Percentiles rank a stretch among this genome's conserved stretches.
These are phyloP conservation scores for Irpex sp. DNA, from an alignment of 1,284 basidiomycete species.

Conservation along the genomic window DNA sequence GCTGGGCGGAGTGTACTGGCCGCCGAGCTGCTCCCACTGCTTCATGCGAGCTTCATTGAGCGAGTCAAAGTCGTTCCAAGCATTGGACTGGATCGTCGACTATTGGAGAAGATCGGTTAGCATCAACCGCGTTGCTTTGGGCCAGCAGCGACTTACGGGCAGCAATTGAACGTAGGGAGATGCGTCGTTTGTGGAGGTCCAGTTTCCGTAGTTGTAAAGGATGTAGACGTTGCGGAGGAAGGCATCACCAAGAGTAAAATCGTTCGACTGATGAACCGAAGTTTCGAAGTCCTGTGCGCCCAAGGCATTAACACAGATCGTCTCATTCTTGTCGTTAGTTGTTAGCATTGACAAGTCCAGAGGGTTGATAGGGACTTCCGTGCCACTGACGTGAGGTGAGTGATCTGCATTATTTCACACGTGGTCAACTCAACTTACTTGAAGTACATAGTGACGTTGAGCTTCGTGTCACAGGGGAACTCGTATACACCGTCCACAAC, in stretches of 20 bases:
- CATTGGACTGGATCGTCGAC: slow-evolving; percentile 1
- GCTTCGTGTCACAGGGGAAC: slow-evolving; percentile 17
- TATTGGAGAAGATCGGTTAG: neutral
- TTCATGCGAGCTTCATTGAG: slow-evolving; percentile 4
- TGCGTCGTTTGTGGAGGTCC: slow-evolving; percentile 4
- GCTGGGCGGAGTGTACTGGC: neutral
- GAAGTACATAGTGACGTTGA: slow-evolving; percentile 18
- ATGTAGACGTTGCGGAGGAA: slow-evolving; percentile 21
- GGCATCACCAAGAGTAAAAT: slow-evolving; percentile 15
- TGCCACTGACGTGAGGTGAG: neutral
- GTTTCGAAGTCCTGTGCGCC: slow-evolving; percentile 3
- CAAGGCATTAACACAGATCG: slow-evolving; percentile 9
- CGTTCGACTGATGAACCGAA: neutral
- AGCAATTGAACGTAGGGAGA: slow-evolving; percentile 18
- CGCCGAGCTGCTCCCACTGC: slow-evolving; percentile 8
- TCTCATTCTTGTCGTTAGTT: slow-evolving; percentile 9
- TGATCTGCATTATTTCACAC: neutral
- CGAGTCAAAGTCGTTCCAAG: slow-evolving; percentile 6
- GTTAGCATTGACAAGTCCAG: slow-evolving; percentile 14
- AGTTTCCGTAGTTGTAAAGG: slow-evolving; percentile 19
- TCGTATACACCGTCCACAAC: slow-evolving; percentile 9
- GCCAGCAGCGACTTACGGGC: slow-evolving; percentile 12
- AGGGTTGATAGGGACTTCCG: slow-evolving; percentile 16
- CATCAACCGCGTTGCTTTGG: neutral
- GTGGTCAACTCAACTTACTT: slow-evolving; percentile 8